Percentiles rank a stretch among this genome's conserved stretches.
phyloP scores from a whole-genome alignment of 768 basidiomycete species.

The Termitomyces sp. region DNA sequence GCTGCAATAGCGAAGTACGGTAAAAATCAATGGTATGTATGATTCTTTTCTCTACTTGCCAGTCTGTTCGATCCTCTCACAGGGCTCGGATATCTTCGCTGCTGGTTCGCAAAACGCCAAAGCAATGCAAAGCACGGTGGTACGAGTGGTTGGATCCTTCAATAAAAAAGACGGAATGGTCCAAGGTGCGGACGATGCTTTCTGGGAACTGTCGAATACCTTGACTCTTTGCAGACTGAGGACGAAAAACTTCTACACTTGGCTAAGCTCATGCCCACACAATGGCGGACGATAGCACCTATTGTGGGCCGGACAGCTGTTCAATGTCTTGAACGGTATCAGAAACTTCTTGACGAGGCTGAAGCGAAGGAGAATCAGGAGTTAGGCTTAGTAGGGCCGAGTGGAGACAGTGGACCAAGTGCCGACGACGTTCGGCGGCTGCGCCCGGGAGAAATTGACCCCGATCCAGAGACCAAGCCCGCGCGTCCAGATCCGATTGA shows the following conservation, averaged over 20 bases:
- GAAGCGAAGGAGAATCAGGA: conserved; percentile 97
- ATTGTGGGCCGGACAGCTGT: conserved; percentile 97
- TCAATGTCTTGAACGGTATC: conserved; percentile 97
- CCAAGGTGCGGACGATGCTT: conserved; percentile 56
- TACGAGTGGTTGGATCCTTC: conserved; percentile 99
- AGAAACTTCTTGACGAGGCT: conserved; percentile 95
- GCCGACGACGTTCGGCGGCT: conserved; percentile 90
- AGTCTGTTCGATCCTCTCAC: neutral
- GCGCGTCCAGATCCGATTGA: conserved; percentile 98
- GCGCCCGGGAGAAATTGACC: conserved; percentile 96
- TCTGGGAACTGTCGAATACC: neutral
- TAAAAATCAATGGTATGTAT: conserved; percentile 83
- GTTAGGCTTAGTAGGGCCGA: conserved; percentile 82
- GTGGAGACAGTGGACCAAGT: conserved; percentile 74
- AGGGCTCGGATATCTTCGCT: conserved; percentile 98
- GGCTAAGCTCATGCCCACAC: conserved; percentile 98
- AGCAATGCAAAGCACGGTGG: conserved; percentile 99
- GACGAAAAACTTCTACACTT: conserved; percentile 98
- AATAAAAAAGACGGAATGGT: conserved; percentile 99
- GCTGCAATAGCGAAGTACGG: conserved; percentile 98
- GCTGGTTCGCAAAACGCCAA: conserved; percentile 96
- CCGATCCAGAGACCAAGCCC: conserved; percentile 97
- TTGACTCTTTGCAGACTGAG: conserved; percentile 61
- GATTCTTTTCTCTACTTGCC: neutral
- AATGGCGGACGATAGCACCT: conserved; percentile 99